Evolutionary conservation across 257 asterid genomes (phyloP).

Genomic region (Solanum pimpinellifolium): DNA sequence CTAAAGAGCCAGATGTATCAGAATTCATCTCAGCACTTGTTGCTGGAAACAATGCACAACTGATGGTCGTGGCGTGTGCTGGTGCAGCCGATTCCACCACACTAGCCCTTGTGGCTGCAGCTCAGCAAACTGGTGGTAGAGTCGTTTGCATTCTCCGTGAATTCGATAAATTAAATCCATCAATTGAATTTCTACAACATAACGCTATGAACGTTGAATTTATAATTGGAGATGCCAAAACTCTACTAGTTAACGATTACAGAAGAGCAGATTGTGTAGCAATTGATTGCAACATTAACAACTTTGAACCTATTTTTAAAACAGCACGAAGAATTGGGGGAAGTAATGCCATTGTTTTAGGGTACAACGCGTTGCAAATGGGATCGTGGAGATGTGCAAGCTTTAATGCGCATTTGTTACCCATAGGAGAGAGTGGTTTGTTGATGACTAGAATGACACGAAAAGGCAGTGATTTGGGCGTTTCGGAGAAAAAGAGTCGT

Average conservation of each 20-base stretch:
- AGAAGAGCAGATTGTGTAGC: constrained; percentile 42
- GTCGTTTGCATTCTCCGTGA: constrained; percentile 38
- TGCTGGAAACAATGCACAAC: constrained; percentile 51
- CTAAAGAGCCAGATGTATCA: constrained; percentile 47
- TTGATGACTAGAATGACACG: constrained; percentile 13
- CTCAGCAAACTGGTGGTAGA: constrained; percentile 59
- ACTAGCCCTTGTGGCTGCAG: constrained; percentile 52
- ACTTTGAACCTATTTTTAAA: constrained; percentile 23
- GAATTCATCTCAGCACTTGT: constrained; percentile 74
- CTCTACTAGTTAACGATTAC: constrained; percentile 18
- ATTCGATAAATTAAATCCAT: constrained; percentile 7
- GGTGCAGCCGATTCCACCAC: constrained; percentile 27
- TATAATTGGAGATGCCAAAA: constrained; percentile 33
- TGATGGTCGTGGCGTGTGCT: constrained; percentile 45
- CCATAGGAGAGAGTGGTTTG: constrained; percentile 62
- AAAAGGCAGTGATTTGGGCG: neutral
- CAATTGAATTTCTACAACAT: constrained; percentile 3
- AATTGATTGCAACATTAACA: constrained; percentile 40
- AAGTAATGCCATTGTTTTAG: constrained; percentile 20
- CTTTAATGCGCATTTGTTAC: constrained; percentile 37
- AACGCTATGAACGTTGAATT: constrained; percentile 22
- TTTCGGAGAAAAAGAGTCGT: neutral
- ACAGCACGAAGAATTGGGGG: neutral
- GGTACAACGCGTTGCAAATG: constrained; percentile 46
- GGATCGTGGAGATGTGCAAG: constrained; percentile 20